Conservation (phyloP, 1,284 basidiomycete genomes). For the Boletus hoseneyae region DNA sequence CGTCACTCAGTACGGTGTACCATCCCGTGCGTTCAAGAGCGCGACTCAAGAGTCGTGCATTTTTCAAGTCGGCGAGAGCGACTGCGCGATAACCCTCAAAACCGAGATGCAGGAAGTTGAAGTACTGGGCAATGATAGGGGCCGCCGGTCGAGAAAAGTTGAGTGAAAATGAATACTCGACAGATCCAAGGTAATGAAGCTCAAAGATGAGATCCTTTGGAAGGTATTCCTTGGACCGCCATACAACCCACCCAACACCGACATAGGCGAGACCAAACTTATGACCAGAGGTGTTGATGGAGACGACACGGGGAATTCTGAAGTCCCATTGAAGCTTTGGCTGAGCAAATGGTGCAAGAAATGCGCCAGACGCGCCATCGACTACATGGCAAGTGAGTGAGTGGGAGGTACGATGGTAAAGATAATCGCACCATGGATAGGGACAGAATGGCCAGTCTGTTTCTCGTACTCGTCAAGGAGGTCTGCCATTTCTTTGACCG, state of each 20-base stretch:
- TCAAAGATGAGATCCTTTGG: slow-evolving; percentile 93
- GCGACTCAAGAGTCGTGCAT: slow-evolving; percentile 81
- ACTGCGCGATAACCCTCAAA: slow-evolving; percentile 78
- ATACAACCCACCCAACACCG: slow-evolving; percentile 88
- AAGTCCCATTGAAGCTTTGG: slow-evolving; percentile 88
- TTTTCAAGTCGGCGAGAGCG: slow-evolving; percentile 75
- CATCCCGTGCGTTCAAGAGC: slow-evolving; percentile 81
- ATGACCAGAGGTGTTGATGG: slow-evolving; percentile 87
- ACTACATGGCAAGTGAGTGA: slow-evolving; percentile 38
- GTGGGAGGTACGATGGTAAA: slow-evolving; percentile 24
- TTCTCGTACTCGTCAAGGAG: slow-evolving; percentile 84
- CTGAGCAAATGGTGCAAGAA: slow-evolving; percentile 81
- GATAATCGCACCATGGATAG: slow-evolving; percentile 70
- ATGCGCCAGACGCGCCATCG: slow-evolving; percentile 79
- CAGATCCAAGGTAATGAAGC: slow-evolving; percentile 74
- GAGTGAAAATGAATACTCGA: slow-evolving; percentile 79
- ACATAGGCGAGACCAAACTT: slow-evolving; percentile 88
- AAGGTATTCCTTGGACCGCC: slow-evolving; percentile 72
- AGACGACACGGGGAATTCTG: slow-evolving; percentile 81
- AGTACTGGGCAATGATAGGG: slow-evolving; percentile 91
- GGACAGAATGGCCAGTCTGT: slow-evolving; percentile 75
- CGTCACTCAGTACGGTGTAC: slow-evolving; percentile 72
- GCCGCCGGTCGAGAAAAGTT: slow-evolving; percentile 93
- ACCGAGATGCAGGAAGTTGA: slow-evolving; percentile 85
- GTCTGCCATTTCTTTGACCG: slow-evolving; percentile 83